phyloP scores from a whole-genome alignment of 2,329 filamentous ascomycete species.

The Xylariales sp. region DNA sequence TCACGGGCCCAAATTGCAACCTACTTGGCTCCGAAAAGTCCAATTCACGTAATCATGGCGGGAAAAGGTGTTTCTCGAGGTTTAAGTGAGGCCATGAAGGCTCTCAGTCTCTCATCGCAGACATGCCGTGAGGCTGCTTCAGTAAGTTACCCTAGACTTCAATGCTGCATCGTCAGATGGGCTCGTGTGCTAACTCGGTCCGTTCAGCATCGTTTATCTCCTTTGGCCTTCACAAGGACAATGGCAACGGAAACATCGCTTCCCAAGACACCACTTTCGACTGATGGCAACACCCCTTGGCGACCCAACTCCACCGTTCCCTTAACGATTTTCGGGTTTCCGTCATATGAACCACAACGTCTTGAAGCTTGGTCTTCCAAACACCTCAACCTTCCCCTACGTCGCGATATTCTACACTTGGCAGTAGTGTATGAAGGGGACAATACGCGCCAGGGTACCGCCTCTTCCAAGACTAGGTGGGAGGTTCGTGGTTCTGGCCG shows the following conservation, averaged over 20 bases:
- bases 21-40: neutral
- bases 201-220: constrained; percentile 19
- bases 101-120: constrained; percentile 42
- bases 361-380: constrained; percentile 75
- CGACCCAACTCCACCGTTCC: constrained; percentile 61
- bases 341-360: constrained; percentile 75
- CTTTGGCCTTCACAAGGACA: constrained; percentile 40
- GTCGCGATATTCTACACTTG: constrained; percentile 87
- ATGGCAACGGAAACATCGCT: constrained; percentile 51
- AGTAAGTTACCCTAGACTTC: constrained; percentile 21
- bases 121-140: constrained; percentile 29
- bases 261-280: constrained; percentile 30
- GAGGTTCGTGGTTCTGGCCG: constrained; percentile 80
- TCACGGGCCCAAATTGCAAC: too few relatives aligned
- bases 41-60: constrained; percentile 32
- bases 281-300: constrained; percentile 28
- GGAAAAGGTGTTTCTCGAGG: constrained; percentile 43
- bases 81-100: constrained; percentile 49
- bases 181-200: too few relatives aligned
- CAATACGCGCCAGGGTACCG: constrained; percentile 80
- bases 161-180: too few relatives aligned
- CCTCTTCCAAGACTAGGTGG: constrained; percentile 72
- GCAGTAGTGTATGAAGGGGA: constrained; percentile 93
- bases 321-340: constrained; percentile 86
- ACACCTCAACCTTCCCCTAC: constrained; percentile 82